Conservation (phyloP, 352 stramenopile species). For the Globisporangium cystogenes region DNA sequence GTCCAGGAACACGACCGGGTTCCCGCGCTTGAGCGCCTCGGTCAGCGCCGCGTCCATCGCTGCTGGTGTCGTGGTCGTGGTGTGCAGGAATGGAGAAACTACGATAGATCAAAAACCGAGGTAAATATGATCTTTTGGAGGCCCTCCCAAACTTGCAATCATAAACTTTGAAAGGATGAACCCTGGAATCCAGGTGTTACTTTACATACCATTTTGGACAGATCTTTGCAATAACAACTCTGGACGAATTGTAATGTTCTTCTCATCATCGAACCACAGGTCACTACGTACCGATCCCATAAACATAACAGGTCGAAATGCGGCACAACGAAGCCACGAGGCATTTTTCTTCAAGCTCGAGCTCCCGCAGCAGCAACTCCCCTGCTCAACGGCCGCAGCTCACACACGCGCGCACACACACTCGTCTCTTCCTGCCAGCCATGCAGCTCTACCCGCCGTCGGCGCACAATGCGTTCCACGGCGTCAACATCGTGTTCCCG, state of each 20-base stretch:
- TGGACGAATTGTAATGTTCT: background rate
- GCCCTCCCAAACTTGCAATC: background rate
- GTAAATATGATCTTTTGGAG: background rate
- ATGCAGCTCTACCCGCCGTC: constrained; percentile 63
- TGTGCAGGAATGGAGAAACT: background rate
- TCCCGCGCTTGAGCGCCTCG: constrained; percentile 90
- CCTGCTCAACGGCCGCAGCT: too few species aligned
- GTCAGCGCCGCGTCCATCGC: constrained; percentile 84
- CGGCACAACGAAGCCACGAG: too few species aligned
- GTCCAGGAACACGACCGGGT: constrained; percentile 96
- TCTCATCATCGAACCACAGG: background rate
- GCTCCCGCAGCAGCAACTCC: too few species aligned
- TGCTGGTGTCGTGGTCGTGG: constrained; percentile 5
- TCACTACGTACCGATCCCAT: too few species aligned
- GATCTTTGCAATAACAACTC: background rate
- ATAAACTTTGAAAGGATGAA: background rate
- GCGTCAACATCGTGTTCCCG: constrained; percentile 31
- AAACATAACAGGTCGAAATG: too few species aligned
- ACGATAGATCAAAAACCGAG: background rate
- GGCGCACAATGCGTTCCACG: constrained; percentile 49
- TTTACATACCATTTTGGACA: background rate
- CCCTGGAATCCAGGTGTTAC: background rate
- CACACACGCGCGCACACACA: background rate
- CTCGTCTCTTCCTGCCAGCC: background rate
- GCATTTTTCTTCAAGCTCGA: too few species aligned